Base-by-base conservation (phyloP, 2,329 filamentous ascomycete species). In the Aspergillus amoenus region DNA sequence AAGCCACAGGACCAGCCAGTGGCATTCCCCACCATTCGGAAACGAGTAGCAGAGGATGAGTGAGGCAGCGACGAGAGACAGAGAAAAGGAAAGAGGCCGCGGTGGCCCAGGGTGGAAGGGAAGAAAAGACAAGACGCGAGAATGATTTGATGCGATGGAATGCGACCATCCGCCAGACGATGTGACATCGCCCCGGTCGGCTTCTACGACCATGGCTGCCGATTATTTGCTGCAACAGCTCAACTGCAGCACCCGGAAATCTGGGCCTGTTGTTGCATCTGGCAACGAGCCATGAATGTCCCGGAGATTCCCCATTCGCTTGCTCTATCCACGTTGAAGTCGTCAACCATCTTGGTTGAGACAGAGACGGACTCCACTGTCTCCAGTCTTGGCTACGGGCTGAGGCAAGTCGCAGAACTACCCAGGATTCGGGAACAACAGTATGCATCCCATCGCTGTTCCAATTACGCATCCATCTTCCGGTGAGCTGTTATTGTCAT, bases 111-210 rank as follows among this genome's bases (percentile, higher is more conserved):
- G 27, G 32, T 44, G 42, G 11, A 53, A 37, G 34, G 32, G 42
- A 57, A 55, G 44, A 54, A 52, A 37, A 58, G 59, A 52, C 32
- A 51, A 52, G 37, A 46, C 56, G 47, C 44, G 53, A 59, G 43
- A 52, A 55, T 54, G 57, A 53, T 63, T 45, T 53, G 57, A 61
- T 49, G 56, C 56, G 34, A 58, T 52, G 44, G 55, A 41, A 71
- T 72, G 69, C 66, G 69, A 72, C 70, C 70, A 69, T 71, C 64
- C 66, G 62, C 66, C 64, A 70, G 65, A 60, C 69, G 66, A 73
- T 73, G 68, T 64, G 69, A 73, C 70, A 67, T 65, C 72, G 65
- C 37, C 52, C 27, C 49, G 57, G 57, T 58, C 54, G 58, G 55
- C 55, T 51, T 21, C 39, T 42, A 37, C 52, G 52, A 57, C 51